Evolutionary conservation across 768 basidiomycete genomes (phyloP).

Genomic region (Fistulinella prunicolor): DNA sequence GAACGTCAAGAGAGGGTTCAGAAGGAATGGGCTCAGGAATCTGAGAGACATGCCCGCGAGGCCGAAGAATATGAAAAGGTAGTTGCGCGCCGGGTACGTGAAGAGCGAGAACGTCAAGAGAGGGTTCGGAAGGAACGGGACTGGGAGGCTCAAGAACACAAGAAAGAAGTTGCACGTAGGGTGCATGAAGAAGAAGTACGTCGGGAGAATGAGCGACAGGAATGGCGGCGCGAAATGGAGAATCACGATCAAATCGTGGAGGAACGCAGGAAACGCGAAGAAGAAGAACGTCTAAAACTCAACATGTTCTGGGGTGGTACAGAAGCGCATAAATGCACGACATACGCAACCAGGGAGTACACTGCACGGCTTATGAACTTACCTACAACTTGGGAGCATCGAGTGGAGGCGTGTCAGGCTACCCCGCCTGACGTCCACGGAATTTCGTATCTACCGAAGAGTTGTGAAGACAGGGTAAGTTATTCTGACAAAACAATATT

Average conservation of each 20-base stretch:
- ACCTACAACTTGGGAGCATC: slow-evolving; percentile 19
- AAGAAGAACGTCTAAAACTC: slow-evolving; percentile 26
- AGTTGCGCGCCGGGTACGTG: background rate
- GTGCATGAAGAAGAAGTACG: slow-evolving; percentile 4
- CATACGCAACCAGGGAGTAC: slow-evolving; percentile 28
- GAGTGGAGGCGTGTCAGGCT: slow-evolving; percentile 26
- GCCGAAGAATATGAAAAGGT: background rate
- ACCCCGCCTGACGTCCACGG: slow-evolving; percentile 26
- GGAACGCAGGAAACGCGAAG: slow-evolving; percentile 18
- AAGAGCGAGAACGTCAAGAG: slow-evolving; percentile 11
- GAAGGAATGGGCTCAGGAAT: slow-evolving; percentile 2
- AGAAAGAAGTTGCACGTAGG: background rate
- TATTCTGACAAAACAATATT: background rate
- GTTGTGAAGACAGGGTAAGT: slow-evolving; percentile 21
- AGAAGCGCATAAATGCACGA: slow-evolving; percentile 21
- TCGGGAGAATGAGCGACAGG: slow-evolving; percentile 7
- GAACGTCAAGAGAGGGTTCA: slow-evolving; percentile 4
- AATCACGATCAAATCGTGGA: slow-evolving; percentile 14
- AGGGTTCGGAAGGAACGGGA: slow-evolving; percentile 4
- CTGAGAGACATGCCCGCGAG: background rate
- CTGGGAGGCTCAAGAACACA: too few species aligned
- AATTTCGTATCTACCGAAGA: slow-evolving; percentile 13
- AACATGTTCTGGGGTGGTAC: slow-evolving; percentile 23
- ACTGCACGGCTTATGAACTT: slow-evolving; percentile 28
- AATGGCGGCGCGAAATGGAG: slow-evolving; percentile 20